Base-by-base conservation (phyloP, 148 eudicot species). In the Vaccinium macrocarpon region DNA sequence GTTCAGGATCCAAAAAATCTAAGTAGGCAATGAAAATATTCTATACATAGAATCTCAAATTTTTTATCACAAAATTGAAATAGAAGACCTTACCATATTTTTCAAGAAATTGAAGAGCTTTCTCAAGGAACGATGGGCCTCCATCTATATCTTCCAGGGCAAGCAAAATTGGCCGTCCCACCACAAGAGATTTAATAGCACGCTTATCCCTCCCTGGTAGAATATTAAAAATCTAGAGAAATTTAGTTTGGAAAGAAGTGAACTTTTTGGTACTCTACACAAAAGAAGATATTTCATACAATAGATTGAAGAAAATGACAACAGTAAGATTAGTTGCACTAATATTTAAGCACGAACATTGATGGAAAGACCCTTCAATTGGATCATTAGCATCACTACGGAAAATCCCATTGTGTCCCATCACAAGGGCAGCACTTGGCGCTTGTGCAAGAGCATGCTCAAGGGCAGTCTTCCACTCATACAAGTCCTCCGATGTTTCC, bases 131-230 rank as follows among this genome's bases (percentile, higher is more conserved):
- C n/a, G 99, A 97, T 55, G 99, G 99, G 23, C 96, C 95, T 79
- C 99, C 99, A 89, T 97, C 99, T 79, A 97, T 95, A 90, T 97
- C 99, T 87, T 97, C 99, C 83, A 97, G 87, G 46, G 98, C 99
- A 13, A 97, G 94, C 86, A 97, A 91, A 88, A 97, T 97, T 75
- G 99, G 99, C 12, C 98, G 91, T 84, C 99, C 99, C 85, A 97
- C 97, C 84, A 97, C 99, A 91, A 97, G 85, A 16, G 99, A 97
- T 84, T 97, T 97, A 80, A 97, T 93, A 75, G 99, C 95, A 46
- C 95, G 95, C 84, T 93, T 97, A 82, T 94, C 98, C 87, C 94
- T 95, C 98, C 97, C 99, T 97, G 88, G 13, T 80, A 78, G 25
- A 83, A 76, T 57, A 83, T 73, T 25, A 51, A 57, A 75, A 79